Conservation (phyloP, 2,329 filamentous ascomycete genomes). For the Nothopassalora personata region DNA sequence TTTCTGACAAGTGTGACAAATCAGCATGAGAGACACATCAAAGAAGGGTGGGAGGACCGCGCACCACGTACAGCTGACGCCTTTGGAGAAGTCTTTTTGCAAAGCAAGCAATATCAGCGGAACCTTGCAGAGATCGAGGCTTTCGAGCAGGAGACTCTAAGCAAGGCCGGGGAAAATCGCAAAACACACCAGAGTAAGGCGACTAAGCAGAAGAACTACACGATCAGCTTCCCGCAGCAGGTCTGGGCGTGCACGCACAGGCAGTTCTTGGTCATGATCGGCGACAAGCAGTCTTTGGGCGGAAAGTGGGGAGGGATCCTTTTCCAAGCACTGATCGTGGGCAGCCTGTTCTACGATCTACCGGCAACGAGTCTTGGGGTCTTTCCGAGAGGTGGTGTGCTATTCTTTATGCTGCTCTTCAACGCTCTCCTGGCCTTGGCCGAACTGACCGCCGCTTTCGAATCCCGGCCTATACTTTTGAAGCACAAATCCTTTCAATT, state of each 20-base stretch:
- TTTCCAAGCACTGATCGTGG: slow-evolving; percentile 56
- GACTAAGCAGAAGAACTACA: slow-evolving; percentile 36
- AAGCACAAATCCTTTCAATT: slow-evolving; percentile 82
- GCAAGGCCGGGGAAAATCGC: slow-evolving; percentile 58
- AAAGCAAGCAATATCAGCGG: slow-evolving; percentile 34
- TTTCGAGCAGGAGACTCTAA: slow-evolving; percentile 37
- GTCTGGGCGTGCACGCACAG: slow-evolving; percentile 53
- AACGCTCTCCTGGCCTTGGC: slow-evolving; percentile 52
- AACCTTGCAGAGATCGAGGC: slow-evolving; percentile 39
- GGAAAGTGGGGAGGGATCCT: slow-evolving; percentile 58
- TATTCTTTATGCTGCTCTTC: slow-evolving; percentile 83
- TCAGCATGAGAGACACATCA: slow-evolving; percentile 41
- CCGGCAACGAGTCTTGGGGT: slow-evolving; percentile 60
- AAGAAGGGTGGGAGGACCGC: slow-evolving; percentile 39
- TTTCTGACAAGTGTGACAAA: slow-evolving; percentile 70
- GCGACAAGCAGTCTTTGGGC: slow-evolving; percentile 58
- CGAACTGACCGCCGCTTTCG: slow-evolving; percentile 55
- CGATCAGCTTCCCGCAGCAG: slow-evolving; percentile 51
- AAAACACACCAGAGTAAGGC: slow-evolving; percentile 60
- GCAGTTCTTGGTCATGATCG: slow-evolving; percentile 61
- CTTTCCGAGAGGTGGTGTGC: slow-evolving; percentile 68
- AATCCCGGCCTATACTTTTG: slow-evolving; percentile 67
- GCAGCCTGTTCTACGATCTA: slow-evolving; percentile 75
- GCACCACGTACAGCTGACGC: slow-evolving; percentile 46
- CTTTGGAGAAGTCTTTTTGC: slow-evolving; percentile 31